Conservation (phyloP, 495 filamentous ascomycete genomes). For the Mytilinidion resinicola region DNA sequence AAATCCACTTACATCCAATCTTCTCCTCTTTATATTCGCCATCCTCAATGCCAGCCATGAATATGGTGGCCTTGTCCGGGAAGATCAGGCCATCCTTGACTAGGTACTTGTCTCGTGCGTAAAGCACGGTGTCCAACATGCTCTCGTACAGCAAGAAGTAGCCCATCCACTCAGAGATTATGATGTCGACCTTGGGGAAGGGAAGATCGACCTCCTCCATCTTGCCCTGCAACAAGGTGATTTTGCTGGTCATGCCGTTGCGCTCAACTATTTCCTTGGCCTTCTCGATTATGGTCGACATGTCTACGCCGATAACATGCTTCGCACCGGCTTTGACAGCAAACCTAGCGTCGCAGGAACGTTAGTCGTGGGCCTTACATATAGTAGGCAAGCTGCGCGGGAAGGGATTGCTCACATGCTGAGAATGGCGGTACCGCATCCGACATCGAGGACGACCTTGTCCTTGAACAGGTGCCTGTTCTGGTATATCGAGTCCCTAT, state of each 20-base stretch:
- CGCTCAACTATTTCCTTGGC: slow-evolving; percentile 81
- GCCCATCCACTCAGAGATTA: slow-evolving; percentile 99
- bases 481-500: slow-evolving; percentile 93
- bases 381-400: not conserved
- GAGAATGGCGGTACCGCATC: slow-evolving; percentile 87
- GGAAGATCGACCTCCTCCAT: slow-evolving; percentile 93
- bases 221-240: slow-evolving; percentile 88
- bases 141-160: slow-evolving; percentile 98
- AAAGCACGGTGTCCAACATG: slow-evolving; percentile 96
- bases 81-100: slow-evolving; percentile 78
- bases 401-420: slow-evolving; percentile 59
- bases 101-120: slow-evolving; percentile 88
- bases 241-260: slow-evolving; percentile 76
- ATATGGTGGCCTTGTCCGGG: slow-evolving; percentile 84
- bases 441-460: slow-evolving; percentile 95
- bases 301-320: slow-evolving; percentile 93
- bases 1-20: slow-evolving; percentile 60
- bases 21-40: slow-evolving; percentile 86
- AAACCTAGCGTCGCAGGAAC: slow-evolving; percentile 59
- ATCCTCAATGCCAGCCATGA: slow-evolving; percentile 81
- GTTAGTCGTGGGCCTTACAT: slow-evolving; percentile 4
- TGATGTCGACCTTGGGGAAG: slow-evolving; percentile 89
- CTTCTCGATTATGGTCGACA: slow-evolving; percentile 94
- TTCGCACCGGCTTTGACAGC: slow-evolving; percentile 89
- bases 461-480: slow-evolving; percentile 95